Percentiles rank a stretch among this genome's conserved stretches.
These are phyloP conservation scores for Paecilomyces fulvus DNA, from an alignment of 2,329 filamentous ascomycete species.

Conservation along the genomic window DNA sequence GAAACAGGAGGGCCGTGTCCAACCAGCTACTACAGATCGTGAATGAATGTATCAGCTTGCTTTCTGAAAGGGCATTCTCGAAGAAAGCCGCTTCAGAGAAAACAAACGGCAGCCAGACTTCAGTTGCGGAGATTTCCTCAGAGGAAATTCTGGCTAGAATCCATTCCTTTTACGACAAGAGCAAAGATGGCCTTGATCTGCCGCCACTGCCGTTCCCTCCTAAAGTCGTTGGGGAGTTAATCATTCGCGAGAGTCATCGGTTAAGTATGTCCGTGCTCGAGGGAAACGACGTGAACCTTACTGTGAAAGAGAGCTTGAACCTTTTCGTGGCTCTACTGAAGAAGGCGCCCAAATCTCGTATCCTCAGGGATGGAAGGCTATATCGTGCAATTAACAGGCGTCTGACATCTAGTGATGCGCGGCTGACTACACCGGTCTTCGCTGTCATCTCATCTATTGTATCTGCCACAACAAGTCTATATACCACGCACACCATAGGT, in stretches of 20 bases:
- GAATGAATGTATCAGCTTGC: constrained; percentile 19
- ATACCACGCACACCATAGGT: constrained; percentile 25
- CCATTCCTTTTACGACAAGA: constrained; percentile 58
- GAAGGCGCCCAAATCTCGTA: constrained; percentile 29
- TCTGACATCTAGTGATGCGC: constrained; percentile 13
- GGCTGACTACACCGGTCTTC: constrained; percentile 23
- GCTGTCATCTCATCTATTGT: constrained; percentile 32
- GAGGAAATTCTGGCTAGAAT: constrained; percentile 52
- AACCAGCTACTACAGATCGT: constrained; percentile 21
- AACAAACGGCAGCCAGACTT: constrained; percentile 6
- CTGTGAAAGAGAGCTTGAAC: constrained; percentile 50
- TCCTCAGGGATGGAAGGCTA: constrained; percentile 25
- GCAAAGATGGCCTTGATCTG: constrained; percentile 61
- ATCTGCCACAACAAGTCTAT: constrained; percentile 40
- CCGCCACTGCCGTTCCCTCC: constrained; percentile 52
- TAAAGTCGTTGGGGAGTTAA: constrained; percentile 50
- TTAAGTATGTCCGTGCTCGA: constrained; percentile 26
- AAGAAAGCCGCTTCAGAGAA: constrained; percentile 36
- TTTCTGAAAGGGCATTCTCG: constrained; percentile 44
- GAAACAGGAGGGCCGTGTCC: constrained; percentile 13
- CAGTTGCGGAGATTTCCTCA: constrained; percentile 9
- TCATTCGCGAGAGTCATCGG: constrained; percentile 51
- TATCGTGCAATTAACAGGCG: constrained; percentile 25
- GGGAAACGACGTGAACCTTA: constrained; percentile 20
- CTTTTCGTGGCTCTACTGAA: constrained; percentile 47